Evolutionary conservation across 2,329 filamentous ascomycete species (phyloP), one percentile per base, ranked within the genome.

Genomic region (Aspergillus sp.): DNA sequence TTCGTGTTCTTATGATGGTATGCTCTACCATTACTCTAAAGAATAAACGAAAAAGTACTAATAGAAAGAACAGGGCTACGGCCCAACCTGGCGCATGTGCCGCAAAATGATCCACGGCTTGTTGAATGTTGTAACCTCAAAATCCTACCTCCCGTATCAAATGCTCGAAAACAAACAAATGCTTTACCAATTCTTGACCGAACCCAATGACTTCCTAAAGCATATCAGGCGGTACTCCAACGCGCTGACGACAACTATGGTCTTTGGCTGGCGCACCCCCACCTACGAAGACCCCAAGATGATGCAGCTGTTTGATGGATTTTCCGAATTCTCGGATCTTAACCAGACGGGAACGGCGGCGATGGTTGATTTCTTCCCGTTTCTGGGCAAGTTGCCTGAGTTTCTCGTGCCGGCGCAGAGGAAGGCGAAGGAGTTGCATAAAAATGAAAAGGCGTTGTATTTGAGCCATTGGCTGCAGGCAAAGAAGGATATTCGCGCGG

Each of bases 151-250:
- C 2, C 70, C 74, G 2, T 81, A 80, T 52, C 78, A 81, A 53
- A 70, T 75, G 43, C 66, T 81, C 2, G 78, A 82, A 57, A 78
- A 74, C 59, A 77, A 75, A 55, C 71, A 74, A 44, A 76, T 82
- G 76, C 17, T 66, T 50, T 51, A 65, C 41, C 73, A 75, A 5
- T 60, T 82, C 15, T 53, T 80, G 3, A 67, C 73, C 0, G 50
- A 61, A 5, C 76, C 76, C 0, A 53, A 70, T 1, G 49, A 66
- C 1, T 75, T 75, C 41, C 46, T 69, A 4, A 58, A 74, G 9
- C 71, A 77, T 44, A 66, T 78, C 15, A 64, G 73, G 9, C 67
- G 75, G 25, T 80, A 76, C 50, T 70, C 73, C 2, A 74, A 71
- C 43, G 73, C 75, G 1, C 53, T 79, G 7, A 74, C 72, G 0